Conservation (phyloP, 805 yeast species). For the Myxozyma nipponensis region DNA sequence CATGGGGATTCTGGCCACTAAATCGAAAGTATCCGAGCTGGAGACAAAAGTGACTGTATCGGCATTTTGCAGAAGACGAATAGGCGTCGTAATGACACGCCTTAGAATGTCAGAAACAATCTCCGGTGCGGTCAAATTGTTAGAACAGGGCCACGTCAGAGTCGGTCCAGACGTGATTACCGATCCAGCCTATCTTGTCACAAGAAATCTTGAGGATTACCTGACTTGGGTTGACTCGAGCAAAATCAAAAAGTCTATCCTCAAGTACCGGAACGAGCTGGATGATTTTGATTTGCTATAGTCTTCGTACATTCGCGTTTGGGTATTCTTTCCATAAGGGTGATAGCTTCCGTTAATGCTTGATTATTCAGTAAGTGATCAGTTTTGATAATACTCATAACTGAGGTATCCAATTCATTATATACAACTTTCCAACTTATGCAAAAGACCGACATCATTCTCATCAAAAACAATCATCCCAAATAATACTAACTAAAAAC, state of each 20-base stretch:
- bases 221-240: conserved; percentile 97
- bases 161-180: conserved; percentile 95
- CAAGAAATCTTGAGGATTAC: conserved; percentile 91
- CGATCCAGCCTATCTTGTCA: conserved; percentile 91
- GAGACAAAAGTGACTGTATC: conserved; percentile 91
- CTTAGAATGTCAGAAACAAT: conserved; percentile 89
- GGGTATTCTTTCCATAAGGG: too few relatives aligned
- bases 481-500: too few relatives aligned
- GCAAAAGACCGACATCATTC: too few relatives aligned
- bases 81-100: conserved; percentile 92
- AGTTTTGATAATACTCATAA: too few relatives aligned
- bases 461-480: too few relatives aligned
- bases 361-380: too few relatives aligned
- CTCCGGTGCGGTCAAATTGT: conserved; percentile 81
- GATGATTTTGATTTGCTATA: conserved; percentile 58
- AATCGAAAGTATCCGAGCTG: conserved; percentile 82
- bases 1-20: conserved; percentile 87
- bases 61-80: conserved; percentile 85
- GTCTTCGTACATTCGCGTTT: conserved; percentile 4
- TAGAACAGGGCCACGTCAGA: conserved; percentile 96
- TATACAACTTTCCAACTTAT: too few relatives aligned
- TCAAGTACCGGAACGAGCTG: conserved; percentile 70
- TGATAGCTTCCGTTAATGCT: too few relatives aligned
- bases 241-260: conserved; percentile 84
- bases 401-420: too few relatives aligned